Conservation (phyloP, 495 filamentous ascomycete genomes). For the Elaphomyces granulatus region DNA sequence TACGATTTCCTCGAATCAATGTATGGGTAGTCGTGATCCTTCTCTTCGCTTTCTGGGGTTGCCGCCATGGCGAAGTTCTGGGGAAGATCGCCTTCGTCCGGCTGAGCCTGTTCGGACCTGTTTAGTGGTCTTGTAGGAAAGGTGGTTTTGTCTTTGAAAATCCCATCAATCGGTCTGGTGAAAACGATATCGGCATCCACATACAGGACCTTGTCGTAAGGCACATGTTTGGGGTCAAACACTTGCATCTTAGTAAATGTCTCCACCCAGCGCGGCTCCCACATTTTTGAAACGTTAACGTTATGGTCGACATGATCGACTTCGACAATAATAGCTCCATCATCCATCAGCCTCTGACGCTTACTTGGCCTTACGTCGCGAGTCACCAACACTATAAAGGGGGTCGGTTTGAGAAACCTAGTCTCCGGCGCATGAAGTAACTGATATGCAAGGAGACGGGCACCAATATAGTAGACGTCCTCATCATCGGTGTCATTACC, state of each 20-base stretch:
- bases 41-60: constrained; percentile 4
- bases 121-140: background rate
- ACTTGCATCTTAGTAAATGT: constrained; percentile 28
- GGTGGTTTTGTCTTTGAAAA: constrained; percentile 29
- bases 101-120: background rate
- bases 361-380: constrained; percentile 14
- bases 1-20: constrained; percentile 3
- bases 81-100: constrained; percentile 18
- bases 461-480: constrained; percentile 27
- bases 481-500: constrained; percentile 13
- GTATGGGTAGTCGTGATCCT: constrained; percentile 21
- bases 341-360: constrained; percentile 15
- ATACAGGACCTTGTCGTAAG: constrained; percentile 31
- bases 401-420: constrained; percentile 8
- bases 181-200: constrained; percentile 31
- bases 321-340: constrained; percentile 24
- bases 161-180: constrained; percentile 20
- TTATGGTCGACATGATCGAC: constrained; percentile 17
- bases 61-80: constrained; percentile 23
- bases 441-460: constrained; percentile 32
- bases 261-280: background rate
- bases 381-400: constrained; percentile 26
- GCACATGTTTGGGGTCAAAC: constrained; percentile 26
- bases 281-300: constrained; percentile 5
- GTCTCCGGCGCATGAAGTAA: constrained; percentile 28